Evolutionary conservation across 2,329 filamentous ascomycete genomes (phyloP).

Genomic region (Sarocladiaceae sp.): DNA sequence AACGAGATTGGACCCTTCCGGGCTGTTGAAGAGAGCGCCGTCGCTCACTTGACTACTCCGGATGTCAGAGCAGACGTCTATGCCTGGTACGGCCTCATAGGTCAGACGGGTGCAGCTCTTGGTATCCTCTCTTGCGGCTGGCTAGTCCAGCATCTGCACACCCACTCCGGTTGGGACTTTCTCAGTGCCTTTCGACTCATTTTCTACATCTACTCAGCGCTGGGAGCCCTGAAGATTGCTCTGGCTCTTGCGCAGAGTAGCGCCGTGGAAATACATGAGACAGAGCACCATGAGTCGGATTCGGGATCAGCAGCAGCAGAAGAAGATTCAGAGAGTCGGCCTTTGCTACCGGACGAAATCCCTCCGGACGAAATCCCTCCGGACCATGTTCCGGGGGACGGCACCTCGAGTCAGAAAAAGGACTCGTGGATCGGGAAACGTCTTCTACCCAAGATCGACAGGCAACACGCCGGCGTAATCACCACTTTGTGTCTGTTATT

Average conservation of each 20-base stretch:
- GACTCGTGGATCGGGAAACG: not conserved
- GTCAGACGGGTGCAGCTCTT: slow-evolving; percentile 53
- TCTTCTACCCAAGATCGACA: slow-evolving; percentile 52
- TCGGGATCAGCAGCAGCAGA: not conserved
- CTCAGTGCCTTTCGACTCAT: slow-evolving; percentile 46
- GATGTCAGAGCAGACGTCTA: slow-evolving; percentile 48
- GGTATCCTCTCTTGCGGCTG: slow-evolving; percentile 56
- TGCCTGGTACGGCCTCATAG: slow-evolving; percentile 55
- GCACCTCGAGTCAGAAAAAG: not conserved
- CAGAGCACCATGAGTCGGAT: not conserved
- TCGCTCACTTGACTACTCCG: slow-evolving; percentile 47
- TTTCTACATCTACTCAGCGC: slow-evolving; percentile 49
- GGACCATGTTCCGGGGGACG: too few relatives aligned
- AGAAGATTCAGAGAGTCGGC: slow-evolving; percentile 17
- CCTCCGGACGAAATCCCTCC: not conserved
- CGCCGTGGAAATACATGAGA: slow-evolving; percentile 34
- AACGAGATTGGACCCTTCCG: slow-evolving; percentile 60
- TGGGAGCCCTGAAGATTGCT: slow-evolving; percentile 52
- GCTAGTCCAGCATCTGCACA: slow-evolving; percentile 45
- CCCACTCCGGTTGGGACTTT: slow-evolving; percentile 33
- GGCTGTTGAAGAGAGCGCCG: slow-evolving; percentile 54
- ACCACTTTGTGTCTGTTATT: slow-evolving; percentile 61
- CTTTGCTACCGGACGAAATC: slow-evolving; percentile 16
- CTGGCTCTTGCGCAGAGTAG: slow-evolving; percentile 43
- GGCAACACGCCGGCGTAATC: slow-evolving; percentile 46